These are phyloP conservation scores for Penicillium longicatenatum DNA, from an alignment of 495 filamentous ascomycete genomes.

Conservation along the genomic window DNA sequence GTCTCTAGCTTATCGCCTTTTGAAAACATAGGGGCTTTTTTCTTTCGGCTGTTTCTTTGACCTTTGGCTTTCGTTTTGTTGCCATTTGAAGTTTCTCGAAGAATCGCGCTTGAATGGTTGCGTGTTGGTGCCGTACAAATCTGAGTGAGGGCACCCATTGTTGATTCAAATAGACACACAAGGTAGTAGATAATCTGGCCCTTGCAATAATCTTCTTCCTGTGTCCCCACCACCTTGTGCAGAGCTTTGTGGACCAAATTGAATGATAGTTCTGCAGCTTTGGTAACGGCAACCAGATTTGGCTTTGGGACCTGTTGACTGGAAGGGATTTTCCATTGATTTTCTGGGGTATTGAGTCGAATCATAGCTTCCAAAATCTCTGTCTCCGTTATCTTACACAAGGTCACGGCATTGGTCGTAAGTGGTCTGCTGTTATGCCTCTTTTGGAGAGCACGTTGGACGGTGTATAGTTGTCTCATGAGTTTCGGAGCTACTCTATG, in stretches of 20 bases:
- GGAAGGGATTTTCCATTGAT: neutral
- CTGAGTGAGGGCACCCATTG: constrained; percentile 32
- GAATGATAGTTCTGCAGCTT: constrained; percentile 28
- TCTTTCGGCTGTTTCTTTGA: neutral
- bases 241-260: constrained; percentile 31
- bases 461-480: constrained; percentile 35
- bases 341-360: neutral
- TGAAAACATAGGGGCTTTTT: neutral
- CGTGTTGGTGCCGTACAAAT: constrained; percentile 28
- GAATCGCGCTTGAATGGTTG: neutral
- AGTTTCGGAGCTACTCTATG: constrained; percentile 22
- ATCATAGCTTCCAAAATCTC: constrained; percentile 22
- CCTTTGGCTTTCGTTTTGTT: neutral
- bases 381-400: constrained; percentile 32
- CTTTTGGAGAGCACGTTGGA: constrained; percentile 38
- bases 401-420: constrained; percentile 20
- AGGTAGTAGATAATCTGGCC: constrained; percentile 41
- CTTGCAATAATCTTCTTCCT: constrained; percentile 15
- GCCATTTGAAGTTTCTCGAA: neutral
- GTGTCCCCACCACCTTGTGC: constrained; percentile 31
- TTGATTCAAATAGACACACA: constrained; percentile 42
- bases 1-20: neutral
- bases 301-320: constrained; percentile 1
- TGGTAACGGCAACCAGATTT: constrained; percentile 17
- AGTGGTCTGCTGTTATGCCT: constrained; percentile 23